Evolutionary conservation across 1,284 basidiomycete genomes (phyloP).

Genomic region (Sporisorium exsertum): DNA sequence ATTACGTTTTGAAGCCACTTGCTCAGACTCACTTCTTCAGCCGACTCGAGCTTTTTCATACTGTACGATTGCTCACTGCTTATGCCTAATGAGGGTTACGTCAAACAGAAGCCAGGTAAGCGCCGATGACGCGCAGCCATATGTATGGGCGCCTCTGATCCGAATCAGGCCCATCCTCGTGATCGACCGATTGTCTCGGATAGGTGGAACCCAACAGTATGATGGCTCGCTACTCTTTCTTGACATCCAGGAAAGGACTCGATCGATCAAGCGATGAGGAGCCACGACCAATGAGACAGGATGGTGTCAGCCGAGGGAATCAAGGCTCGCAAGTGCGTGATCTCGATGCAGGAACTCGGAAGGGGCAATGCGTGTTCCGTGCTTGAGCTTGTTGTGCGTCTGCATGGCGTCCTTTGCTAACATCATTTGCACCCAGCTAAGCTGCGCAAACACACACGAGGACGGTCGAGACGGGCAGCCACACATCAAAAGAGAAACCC

Average conservation of each 20-base stretch:
- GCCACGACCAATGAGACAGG: slow-evolving; percentile 2
- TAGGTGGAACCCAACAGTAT: background rate
- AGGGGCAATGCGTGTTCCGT: background rate
- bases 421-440: too few species aligned
- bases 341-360: slow-evolving; percentile 6
- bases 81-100: too few species aligned
- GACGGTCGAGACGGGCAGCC: too few species aligned
- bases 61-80: too few species aligned
- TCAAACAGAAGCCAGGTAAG: too few species aligned
- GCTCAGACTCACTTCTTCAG: background rate
- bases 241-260: too few species aligned
- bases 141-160: background rate
- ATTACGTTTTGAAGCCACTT: background rate
- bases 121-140: background rate
- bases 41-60: too few species aligned
- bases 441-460: too few species aligned
- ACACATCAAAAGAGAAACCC: too few species aligned
- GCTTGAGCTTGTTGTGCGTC: background rate
- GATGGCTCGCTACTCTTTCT: background rate
- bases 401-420: background rate
- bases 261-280: background rate
- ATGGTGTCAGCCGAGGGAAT: background rate
- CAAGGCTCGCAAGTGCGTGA: background rate
- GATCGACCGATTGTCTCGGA: background rate
- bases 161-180: background rate